Conservation (phyloP, 768 basidiomycete genomes). For the Suillus weaverae region DNA sequence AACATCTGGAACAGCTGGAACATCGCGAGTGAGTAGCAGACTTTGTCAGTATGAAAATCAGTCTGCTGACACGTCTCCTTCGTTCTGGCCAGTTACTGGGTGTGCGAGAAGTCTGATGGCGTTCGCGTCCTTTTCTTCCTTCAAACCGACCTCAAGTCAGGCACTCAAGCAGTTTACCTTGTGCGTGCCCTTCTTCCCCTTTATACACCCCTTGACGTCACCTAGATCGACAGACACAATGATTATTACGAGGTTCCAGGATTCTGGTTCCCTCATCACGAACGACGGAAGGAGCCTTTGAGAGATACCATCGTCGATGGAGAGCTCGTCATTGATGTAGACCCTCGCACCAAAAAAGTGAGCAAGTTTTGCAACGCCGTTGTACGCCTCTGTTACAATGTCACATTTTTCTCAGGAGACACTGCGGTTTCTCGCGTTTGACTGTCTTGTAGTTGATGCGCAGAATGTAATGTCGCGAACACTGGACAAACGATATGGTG, state of each 20-base stretch:
- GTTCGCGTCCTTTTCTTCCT: slow-evolving; percentile 87
- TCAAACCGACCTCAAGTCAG: slow-evolving; percentile 51
- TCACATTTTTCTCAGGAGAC: slow-evolving; percentile 56
- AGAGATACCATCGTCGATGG: slow-evolving; percentile 87
- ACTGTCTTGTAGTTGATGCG: slow-evolving; percentile 85
- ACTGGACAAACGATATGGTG: slow-evolving; percentile 87
- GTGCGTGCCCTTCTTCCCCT: slow-evolving; percentile 45
- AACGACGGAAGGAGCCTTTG: slow-evolving; percentile 64
- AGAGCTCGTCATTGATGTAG: slow-evolving; percentile 89
- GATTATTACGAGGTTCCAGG: slow-evolving; percentile 72
- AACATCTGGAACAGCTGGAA: slow-evolving; percentile 76
- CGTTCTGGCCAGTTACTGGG: slow-evolving; percentile 78
- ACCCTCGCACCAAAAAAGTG: slow-evolving; percentile 72
- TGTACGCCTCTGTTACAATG: slow-evolving; percentile 4
- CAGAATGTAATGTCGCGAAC: slow-evolving; percentile 85
- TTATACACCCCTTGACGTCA: slow-evolving; percentile 10
- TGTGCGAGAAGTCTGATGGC: slow-evolving; percentile 98
- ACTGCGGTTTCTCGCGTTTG: slow-evolving; percentile 83
- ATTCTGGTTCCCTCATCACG: slow-evolving; percentile 89
- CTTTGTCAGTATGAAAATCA: not conserved
- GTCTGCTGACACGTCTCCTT: slow-evolving; percentile 14
- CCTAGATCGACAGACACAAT: slow-evolving; percentile 94
- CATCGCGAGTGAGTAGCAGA: slow-evolving; percentile 62
- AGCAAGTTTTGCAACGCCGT: slow-evolving; percentile 21
- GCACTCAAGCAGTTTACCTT: slow-evolving; percentile 67